These are phyloP conservation scores for Metrosideros polymorpha DNA, from an alignment of 441 rosid species.

Conservation along the genomic window DNA sequence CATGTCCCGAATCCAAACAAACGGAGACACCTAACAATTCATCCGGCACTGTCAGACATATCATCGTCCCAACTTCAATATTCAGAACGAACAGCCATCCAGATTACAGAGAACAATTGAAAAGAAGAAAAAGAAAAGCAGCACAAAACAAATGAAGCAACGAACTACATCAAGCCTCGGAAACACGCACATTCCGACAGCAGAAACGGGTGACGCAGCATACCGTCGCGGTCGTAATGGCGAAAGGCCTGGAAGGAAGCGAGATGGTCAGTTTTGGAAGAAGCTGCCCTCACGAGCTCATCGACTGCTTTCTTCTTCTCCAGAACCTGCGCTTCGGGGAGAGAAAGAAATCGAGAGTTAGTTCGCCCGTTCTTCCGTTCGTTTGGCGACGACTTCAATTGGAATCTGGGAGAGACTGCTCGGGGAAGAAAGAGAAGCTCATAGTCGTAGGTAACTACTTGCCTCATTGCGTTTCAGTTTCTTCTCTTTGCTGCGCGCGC, in stretches of 20 bases:
- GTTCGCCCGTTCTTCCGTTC: not conserved
- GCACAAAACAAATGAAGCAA: not conserved
- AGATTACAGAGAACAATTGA: not conserved
- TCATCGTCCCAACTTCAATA: not conserved
- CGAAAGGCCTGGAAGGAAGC: constrained; percentile 45
- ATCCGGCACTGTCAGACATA: not conserved
- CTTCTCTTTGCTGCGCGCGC: not conserved
- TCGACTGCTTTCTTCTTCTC: constrained; percentile 57
- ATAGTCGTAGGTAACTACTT: not conserved
- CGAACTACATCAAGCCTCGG: not conserved
- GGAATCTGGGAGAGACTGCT: not conserved
- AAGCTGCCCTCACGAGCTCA: constrained; percentile 50
- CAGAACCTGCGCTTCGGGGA: constrained; percentile 24
- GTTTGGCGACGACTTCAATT: not conserved
- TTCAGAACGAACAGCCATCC: not conserved
- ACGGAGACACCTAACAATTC: constrained; percentile 43
- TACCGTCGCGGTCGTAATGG: constrained; percentile 46
- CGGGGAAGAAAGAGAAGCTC: not conserved
- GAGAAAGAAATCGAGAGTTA: not conserved
- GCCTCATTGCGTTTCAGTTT: not conserved
- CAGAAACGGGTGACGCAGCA: too few species aligned
- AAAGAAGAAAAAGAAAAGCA: too few species aligned
- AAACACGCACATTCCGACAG: not conserved
- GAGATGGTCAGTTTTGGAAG: constrained; percentile 49
- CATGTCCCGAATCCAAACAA: constrained; percentile 50